Evolutionary conservation across 2,329 filamentous ascomycete genomes (phyloP), one percentile per base, ranked within the genome.

Genomic region (Elsinoe necatrix): DNA sequence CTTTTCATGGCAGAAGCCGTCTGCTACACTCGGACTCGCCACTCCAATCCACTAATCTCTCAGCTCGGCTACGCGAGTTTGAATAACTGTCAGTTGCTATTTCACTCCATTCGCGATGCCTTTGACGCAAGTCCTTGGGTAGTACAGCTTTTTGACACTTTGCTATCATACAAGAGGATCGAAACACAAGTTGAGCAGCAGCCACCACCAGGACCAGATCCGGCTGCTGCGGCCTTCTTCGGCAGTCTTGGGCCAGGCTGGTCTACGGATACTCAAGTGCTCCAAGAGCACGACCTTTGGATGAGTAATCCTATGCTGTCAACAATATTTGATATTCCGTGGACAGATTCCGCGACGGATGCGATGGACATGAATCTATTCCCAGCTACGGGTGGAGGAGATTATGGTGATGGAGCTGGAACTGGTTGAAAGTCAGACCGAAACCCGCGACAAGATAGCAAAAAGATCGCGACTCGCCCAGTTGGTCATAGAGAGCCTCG

Each of bases 51-150:
- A 14, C 11, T 57, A 34, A 35, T 50, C 6, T 48, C 58, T 2
- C 58, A 57, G 23, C 29, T 57, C 14, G 58, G 55, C 9, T 34
- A 50, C 34, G 43, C 51, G 2, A 50, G 42, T n/a, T 41, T 59
- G 42, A 56, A 57, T 14, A 59, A 59, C n/a, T 59, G 58, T 23
- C 58, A 56, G 3, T 55, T 59, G 48, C 35, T 59, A 4, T 41
- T 59, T 9, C 58, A 59, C 23, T 50, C 54, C 8, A 41, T 39
- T 16, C 37, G 55, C 1, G 55, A 57, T 20, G 39, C 50, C 14
- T 59, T 55, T 47, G 58, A 59, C 34, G 47, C 58, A 14, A 51
- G 47, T 27, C 58, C 56, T 16, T 59, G 58, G 58, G 52, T 56
- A 11, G 52, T 59, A 4, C 48, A 54, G 16, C 51, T 59, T 1